These are phyloP conservation scores for Neofusicoccum ribis DNA, from an alignment of 2,329 filamentous ascomycete species.

Conservation along the genomic window DNA sequence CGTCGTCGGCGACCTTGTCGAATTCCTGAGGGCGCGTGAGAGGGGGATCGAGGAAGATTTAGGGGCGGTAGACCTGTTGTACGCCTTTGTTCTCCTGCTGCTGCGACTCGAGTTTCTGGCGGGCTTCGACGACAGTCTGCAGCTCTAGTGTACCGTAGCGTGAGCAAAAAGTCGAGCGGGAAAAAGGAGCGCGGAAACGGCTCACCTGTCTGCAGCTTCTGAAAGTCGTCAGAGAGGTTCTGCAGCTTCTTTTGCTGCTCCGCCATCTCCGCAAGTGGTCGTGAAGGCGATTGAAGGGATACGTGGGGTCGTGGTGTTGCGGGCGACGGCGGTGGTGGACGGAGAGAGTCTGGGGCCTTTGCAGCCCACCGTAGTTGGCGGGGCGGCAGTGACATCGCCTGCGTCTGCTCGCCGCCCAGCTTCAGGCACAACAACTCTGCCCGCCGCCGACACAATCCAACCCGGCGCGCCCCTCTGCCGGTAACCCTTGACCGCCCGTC, in stretches of 20 bases:
- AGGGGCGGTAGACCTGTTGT: slow-evolving; percentile 60
- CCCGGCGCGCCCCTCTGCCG: not conserved
- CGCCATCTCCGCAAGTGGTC: slow-evolving; percentile 14
- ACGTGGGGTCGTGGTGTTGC: not conserved
- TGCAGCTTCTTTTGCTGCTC: slow-evolving; percentile 77
- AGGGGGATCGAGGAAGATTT: not conserved
- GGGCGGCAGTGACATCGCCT: slow-evolving; percentile 11
- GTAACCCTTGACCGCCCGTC: not conserved
- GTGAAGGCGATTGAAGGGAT: not conserved
- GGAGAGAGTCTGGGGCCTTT: slow-evolving; percentile 7
- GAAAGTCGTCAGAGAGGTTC: slow-evolving; percentile 80
- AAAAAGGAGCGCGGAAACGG: not conserved
- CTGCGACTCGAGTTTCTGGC: slow-evolving; percentile 91
- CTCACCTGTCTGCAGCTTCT: slow-evolving; percentile 79
- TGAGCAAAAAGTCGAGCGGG: not conserved
- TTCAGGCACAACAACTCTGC: slow-evolving; percentile 9
- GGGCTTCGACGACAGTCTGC: slow-evolving; percentile 70
- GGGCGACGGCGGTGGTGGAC: slow-evolving; percentile 1
- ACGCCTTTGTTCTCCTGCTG: slow-evolving; percentile 90
- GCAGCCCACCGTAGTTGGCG: slow-evolving; percentile 2
- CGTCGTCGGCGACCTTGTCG: slow-evolving; percentile 70
- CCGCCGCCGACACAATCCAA: not conserved
- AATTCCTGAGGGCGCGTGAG: slow-evolving; percentile 67
- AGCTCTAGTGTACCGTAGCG: slow-evolving; percentile 61
- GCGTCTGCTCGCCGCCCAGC: slow-evolving; percentile 5